Conservation (phyloP, 2,329 filamentous ascomycete genomes). For the Calonectria pseudoreteaudii region DNA sequence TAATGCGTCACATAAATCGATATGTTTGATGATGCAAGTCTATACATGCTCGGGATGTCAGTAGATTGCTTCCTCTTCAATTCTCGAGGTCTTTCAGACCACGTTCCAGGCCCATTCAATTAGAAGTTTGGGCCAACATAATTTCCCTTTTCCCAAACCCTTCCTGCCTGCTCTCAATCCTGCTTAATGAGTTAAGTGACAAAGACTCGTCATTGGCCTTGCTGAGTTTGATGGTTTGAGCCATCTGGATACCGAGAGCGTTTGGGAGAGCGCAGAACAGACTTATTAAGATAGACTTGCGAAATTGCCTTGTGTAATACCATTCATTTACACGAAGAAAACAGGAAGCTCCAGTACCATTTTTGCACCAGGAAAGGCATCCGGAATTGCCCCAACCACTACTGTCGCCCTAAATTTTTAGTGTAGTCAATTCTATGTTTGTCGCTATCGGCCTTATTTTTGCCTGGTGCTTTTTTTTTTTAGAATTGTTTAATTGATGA, state of each 20-base stretch:
- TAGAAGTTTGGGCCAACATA: neutral
- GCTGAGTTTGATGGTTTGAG: conserved; percentile 76
- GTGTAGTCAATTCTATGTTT: neutral
- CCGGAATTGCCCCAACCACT: neutral
- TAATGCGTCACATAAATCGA: neutral
- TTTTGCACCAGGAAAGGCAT: neutral
- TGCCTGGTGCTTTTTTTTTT: too few relatives aligned
- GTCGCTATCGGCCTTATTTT: too few relatives aligned
- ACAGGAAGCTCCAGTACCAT: neutral
- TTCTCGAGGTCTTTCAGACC: neutral
- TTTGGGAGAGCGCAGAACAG: conserved; percentile 84
- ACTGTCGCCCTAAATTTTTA: too few relatives aligned
- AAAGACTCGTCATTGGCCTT: conserved; percentile 82
- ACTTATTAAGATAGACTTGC: conserved; percentile 82
- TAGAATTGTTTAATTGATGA: too few relatives aligned
- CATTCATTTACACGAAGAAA: neutral
- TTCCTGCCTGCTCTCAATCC: too few relatives aligned
- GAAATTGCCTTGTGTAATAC: conserved; percentile 7
- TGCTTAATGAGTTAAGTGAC: conserved; percentile 84
- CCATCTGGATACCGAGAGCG: conserved; percentile 78
- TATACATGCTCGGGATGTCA: neutral
- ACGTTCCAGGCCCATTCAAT: neutral
- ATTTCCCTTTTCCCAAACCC: neutral
- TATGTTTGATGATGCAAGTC: neutral
- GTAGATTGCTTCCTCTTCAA: neutral